These are phyloP conservation scores for Silybum marianum DNA, from an alignment of 129 eudicot species.

Conservation along the genomic window DNA sequence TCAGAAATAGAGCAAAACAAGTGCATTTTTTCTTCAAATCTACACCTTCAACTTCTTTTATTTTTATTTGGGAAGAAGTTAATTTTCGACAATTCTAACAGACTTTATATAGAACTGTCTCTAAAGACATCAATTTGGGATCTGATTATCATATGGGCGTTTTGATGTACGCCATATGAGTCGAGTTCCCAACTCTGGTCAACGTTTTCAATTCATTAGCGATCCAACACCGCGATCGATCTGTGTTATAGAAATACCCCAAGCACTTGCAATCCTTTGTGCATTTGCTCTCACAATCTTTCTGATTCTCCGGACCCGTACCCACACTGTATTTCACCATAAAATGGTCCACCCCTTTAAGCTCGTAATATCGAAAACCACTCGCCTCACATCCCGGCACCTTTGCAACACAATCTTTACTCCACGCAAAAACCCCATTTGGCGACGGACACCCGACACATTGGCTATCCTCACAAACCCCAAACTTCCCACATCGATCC, in stretches of 20 bases:
- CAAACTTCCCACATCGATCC: constrained; percentile 44
- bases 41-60: neutral
- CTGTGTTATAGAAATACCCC: constrained; percentile 39
- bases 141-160: neutral
- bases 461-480: constrained; percentile 51
- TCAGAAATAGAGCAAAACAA: neutral
- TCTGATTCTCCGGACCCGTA: constrained; percentile 27
- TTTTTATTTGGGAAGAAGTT: too few relatives aligned
- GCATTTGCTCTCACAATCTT: constrained; percentile 37
- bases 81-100: too few relatives aligned
- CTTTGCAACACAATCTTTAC: constrained; percentile 34
- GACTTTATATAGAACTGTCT: too few relatives aligned
- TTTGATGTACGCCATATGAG: constrained; percentile 43
- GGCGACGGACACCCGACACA: constrained; percentile 55
- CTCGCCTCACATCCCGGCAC: constrained; percentile 25
- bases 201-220: constrained; percentile 42
- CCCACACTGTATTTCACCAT: constrained; percentile 35
- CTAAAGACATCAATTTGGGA: too few relatives aligned
- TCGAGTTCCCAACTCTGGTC: too few relatives aligned
- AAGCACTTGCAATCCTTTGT: constrained; percentile 32
- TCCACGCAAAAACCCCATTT: constrained; percentile 52
- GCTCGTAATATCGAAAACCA: constrained; percentile 39
- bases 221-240: constrained; percentile 53
- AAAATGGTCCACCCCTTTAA: constrained; percentile 58
- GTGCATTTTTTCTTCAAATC: neutral